phyloP scores from a whole-genome alignment of 179 eudicot species.

The Gypsophila paniculata region DNA sequence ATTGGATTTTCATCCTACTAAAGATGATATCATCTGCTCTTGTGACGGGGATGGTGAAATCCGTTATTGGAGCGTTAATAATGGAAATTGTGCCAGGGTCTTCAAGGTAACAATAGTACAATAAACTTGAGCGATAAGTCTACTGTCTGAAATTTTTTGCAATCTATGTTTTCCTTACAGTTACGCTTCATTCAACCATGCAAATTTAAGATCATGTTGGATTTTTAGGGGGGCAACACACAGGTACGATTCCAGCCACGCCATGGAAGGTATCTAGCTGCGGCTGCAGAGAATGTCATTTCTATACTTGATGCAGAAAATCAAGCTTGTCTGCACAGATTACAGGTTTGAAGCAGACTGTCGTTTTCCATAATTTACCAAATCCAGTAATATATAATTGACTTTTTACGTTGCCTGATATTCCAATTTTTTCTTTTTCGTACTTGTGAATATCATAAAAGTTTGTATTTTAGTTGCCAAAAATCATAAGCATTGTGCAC shows the following conservation, averaged over 20 bases:
- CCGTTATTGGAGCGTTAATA: conserved; percentile 78
- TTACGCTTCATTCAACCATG: not conserved
- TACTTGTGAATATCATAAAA: not conserved
- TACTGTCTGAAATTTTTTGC: not conserved
- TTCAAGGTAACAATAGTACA: conserved; percentile 53
- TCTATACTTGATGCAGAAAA: conserved; percentile 87
- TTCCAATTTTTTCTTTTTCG: not conserved
- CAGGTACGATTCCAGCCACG: conserved; percentile 94
- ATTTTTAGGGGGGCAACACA: conserved; percentile 62
- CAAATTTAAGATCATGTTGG: not conserved
- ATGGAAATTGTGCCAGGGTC: conserved; percentile 66
- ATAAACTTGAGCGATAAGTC: not conserved
- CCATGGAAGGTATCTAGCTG: conserved; percentile 87
- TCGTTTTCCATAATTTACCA: not conserved
- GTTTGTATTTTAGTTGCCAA: not conserved
- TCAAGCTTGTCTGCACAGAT: conserved; percentile 63
- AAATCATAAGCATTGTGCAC: not conserved
- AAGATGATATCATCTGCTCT: conserved; percentile 81
- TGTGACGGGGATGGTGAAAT: conserved; percentile 91
- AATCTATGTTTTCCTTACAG: not conserved
- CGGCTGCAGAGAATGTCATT: conserved; percentile 81
- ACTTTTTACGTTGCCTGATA: not conserved
- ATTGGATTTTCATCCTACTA: conserved; percentile 79
- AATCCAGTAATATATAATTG: not conserved
- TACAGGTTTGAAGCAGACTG: conserved; percentile 40